These are phyloP conservation scores for Solanum medicagineum DNA, from an alignment of 257 asterid species.

Conservation along the genomic window DNA sequence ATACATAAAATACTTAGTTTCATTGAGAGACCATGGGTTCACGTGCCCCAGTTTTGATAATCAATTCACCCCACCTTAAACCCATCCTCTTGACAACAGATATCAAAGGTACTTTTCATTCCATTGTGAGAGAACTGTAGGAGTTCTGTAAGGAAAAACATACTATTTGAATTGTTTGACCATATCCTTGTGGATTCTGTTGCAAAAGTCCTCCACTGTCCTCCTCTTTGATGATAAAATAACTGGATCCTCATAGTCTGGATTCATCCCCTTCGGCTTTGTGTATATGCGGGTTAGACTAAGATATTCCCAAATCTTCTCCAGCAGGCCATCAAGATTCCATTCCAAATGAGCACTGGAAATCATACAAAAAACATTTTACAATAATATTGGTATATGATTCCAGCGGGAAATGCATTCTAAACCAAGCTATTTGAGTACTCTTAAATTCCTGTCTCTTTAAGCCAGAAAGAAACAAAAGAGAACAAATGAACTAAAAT, in stretches of 20 bases:
- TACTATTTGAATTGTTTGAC: conserved; percentile 87
- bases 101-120: not conserved
- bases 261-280: conserved; percentile 99
- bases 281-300: conserved; percentile 91
- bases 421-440: not conserved
- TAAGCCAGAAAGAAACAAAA: not conserved
- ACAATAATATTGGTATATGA: not conserved
- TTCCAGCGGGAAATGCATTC: not conserved
- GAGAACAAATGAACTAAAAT: not conserved
- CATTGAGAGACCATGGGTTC: no score
- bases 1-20: no score
- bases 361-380: not conserved
- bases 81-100: not conserved
- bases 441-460: not conserved
- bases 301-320: conserved; percentile 91
- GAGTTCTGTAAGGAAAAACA: conserved; percentile 8
- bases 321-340: conserved; percentile 97
- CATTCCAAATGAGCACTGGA: conserved; percentile 94
- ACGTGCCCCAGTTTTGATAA: no score
- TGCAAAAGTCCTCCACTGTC: conserved; percentile 87
- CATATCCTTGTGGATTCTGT: conserved; percentile 94
- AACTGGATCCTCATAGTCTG: conserved; percentile 96
- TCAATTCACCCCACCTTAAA: not conserved
- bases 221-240: conserved; percentile 82
- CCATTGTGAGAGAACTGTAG: not conserved